These are phyloP conservation scores for Leccinum sublutescens DNA, from an alignment of 768 basidiomycete genomes.

Conservation along the genomic window DNA sequence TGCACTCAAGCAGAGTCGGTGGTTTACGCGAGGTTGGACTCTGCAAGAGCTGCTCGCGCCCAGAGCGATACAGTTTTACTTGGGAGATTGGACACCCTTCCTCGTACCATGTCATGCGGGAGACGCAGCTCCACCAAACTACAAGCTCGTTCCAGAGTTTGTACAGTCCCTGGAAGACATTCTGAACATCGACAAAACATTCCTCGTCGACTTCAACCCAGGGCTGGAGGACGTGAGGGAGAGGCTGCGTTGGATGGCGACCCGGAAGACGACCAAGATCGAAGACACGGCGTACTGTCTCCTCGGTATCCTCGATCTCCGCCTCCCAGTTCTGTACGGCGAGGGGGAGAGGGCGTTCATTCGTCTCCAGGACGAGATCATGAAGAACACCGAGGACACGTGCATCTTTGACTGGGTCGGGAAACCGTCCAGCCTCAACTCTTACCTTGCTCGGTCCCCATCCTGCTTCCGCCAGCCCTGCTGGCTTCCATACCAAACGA, in stretches of 20 bases:
- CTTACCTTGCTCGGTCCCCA: slow-evolving; percentile 25
- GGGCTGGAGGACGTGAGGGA: slow-evolving; percentile 28
- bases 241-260: slow-evolving; percentile 29
- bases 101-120: not conserved
- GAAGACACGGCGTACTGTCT: slow-evolving; percentile 34
- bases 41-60: slow-evolving; percentile 31
- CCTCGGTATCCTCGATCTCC: slow-evolving; percentile 26
- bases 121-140: slow-evolving; percentile 9
- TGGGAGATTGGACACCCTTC: slow-evolving; percentile 26
- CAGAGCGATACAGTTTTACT: slow-evolving; percentile 23
- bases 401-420: slow-evolving; percentile 30
- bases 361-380: slow-evolving; percentile 29
- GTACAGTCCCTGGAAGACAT: slow-evolving; percentile 16
- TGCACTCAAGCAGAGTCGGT: slow-evolving; percentile 20
- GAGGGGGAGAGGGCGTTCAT: slow-evolving; percentile 23
- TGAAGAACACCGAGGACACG: slow-evolving; percentile 27
- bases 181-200: slow-evolving; percentile 18
- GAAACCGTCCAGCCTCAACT: slow-evolving; percentile 25
- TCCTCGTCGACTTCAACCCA: slow-evolving; percentile 23
- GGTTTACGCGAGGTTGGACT: slow-evolving; percentile 31
- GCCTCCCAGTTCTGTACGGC: slow-evolving; percentile 30
- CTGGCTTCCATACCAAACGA: slow-evolving; percentile 8
- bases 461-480: slow-evolving; percentile 19
- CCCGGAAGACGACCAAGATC: slow-evolving; percentile 25
- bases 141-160: slow-evolving; percentile 25